Percentiles rank a stretch among this genome's conserved stretches.
These are phyloP conservation scores for Phaffomyces opuntiae DNA, from an alignment of 805 yeast genomes.

Conservation along the genomic window DNA sequence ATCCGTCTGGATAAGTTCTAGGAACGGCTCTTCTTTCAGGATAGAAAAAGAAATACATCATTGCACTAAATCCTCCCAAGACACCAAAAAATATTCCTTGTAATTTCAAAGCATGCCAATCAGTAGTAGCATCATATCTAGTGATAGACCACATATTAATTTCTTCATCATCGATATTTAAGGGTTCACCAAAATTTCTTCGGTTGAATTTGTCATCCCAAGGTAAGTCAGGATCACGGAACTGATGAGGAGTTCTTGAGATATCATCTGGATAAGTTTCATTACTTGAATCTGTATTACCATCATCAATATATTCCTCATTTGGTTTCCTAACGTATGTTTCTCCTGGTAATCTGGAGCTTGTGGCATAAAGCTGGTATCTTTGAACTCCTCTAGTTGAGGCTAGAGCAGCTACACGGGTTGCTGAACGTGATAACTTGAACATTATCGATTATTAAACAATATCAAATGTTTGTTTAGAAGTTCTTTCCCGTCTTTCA, in stretches of 20 bases:
- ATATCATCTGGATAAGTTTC: conserved; percentile 42
- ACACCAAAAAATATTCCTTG: conserved; percentile 51
- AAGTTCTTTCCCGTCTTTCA: no score
- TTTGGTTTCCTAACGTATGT: not conserved
- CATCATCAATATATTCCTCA: conserved; percentile 2
- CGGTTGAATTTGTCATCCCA: conserved; percentile 79
- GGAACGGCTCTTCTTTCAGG: conserved; percentile 73
- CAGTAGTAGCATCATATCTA: conserved; percentile 51
- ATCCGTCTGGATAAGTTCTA: conserved; percentile 71
- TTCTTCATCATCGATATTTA: conserved; percentile 65
- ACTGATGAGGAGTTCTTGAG: conserved; percentile 52
- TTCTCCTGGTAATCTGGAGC: not conserved
- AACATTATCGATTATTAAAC: not conserved
- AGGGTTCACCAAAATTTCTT: conserved; percentile 68
- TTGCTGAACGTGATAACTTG: not conserved
- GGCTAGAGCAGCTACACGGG: not conserved
- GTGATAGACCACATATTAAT: conserved; percentile 87
- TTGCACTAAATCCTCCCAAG: conserved; percentile 32
- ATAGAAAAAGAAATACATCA: conserved; percentile 43
- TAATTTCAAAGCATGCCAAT: conserved; percentile 53
- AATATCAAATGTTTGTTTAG: no score
- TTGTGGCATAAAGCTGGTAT: not conserved
- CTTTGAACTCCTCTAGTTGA: not conserved
- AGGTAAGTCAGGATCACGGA: conserved; percentile 61
- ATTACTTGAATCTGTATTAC: conserved; percentile 1